Evolutionary conservation across 805 yeast genomes (phyloP), one percentile per base, ranked within the genome.

Genomic region (Suhomyces canberraensis): DNA sequence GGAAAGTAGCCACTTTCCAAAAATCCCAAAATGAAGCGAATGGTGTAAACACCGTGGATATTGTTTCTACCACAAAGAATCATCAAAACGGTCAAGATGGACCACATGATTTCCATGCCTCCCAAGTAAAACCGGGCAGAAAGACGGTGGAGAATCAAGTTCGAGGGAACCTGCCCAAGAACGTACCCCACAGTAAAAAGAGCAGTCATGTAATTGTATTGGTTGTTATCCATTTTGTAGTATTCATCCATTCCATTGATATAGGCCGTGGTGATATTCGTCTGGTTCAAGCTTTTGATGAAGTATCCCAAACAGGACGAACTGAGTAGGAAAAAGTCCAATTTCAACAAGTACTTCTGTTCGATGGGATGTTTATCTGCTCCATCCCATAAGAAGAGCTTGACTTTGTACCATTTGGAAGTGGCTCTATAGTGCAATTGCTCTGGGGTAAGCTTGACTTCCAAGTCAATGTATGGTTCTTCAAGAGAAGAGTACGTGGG

Each of bases 1-100:
- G 88, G 84, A 51, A 73, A 73, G 46, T 65, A 72, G 0, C 77
- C 78, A 11, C 72, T 60, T 39, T 74, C 79, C 8, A 61, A 46
- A 17, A 75, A 51, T 1, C 78, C 80, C 16, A 71, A 39, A 3
- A 69, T 40, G 28, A 71, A 62, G 41, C 73, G 47, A 22, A 63
- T 36, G 2, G 51, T 61, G 15, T 65, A 51, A 8, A 66, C 34
- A 0, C 60, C 58, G 4, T 44, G 44, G 35, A 50, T 55, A 22
- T 45, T 40, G 31, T 45, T 37, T 11, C 31, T 17, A 13, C 52
- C 52, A 28, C 58, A 54, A 1, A 64, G 54, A 16, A 54, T 57
- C 44, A 68, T 62, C 25, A 62, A 51, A 2, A 72, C 43, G 1
- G 74, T 68, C 20, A 69, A 52, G 13, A 66, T 29, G 1, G 69